Base-by-base conservation (phyloP, 2,329 filamentous ascomycete species). In the Diplodia sapinea region DNA sequence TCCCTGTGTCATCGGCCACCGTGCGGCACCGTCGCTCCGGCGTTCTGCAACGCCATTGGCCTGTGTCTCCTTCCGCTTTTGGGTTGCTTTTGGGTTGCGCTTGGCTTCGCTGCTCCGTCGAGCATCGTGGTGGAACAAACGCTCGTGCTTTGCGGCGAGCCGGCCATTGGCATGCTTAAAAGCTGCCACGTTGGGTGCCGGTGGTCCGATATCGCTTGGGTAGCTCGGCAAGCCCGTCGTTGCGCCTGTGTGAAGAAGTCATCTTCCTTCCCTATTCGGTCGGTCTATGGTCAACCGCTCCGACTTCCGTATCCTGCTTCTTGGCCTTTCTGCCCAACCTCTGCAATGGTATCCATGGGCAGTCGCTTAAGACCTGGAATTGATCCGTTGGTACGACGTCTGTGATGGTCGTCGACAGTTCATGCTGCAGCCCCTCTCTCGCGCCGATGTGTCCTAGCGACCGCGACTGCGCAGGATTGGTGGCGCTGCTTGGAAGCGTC, bases 261-360 rank as follows among this genome's bases (percentile, higher is more conserved):
- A 8, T 36, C 17, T 23, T 57, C 54, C 33, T 57, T 57, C 54
- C 54, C 23, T 31, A 23, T 57, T 43, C 17, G 54, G 54, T 9
- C 13, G 13, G n/a, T 26, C 36, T 40, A 26, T 40, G 54, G n/a
- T 8, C 12, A 15, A 13, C 54, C 7, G 33, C 54, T 20, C 38
- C 20, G 33, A 26, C 4, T 23, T 40, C 26, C 11, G 20, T 7
- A 17, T 8, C 17, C 38, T 20, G n/a, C 20, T 43, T 43, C 12
- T n/a, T 57, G 20, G 23, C 11, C 12, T 40, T 15, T 17, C 5
- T 9, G 8, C 17, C 5, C 5, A 47, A 20, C 17, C 17, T 31
- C 50, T 13, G 9, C 36, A 38, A 12, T 4, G 9, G 36, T 38
- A 11, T 36, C 33, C 9, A 11, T 36, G 33, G 11, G 33, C 33